phyloP scores from a whole-genome alignment of 371 early-diverging fungal genomes.

The Mycotypha africana region DNA sequence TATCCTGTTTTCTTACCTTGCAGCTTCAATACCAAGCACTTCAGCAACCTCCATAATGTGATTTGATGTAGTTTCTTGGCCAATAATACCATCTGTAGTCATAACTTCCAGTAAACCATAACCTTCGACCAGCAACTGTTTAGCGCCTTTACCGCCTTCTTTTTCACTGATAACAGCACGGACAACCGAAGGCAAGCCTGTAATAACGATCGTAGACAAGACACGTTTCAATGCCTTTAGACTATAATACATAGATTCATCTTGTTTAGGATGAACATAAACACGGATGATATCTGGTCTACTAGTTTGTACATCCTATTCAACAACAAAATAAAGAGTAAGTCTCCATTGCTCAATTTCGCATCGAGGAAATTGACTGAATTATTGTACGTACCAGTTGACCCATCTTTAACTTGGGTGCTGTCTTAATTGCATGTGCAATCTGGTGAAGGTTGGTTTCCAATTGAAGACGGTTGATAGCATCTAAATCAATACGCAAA shows the following conservation, averaged over 20 bases:
- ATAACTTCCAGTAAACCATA: conserved; percentile 91
- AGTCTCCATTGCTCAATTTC: not conserved
- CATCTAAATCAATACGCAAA: conserved; percentile 77
- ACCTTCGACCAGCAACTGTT: conserved; percentile 90
- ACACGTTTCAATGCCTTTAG: conserved; percentile 84
- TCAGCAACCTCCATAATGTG: conserved; percentile 92
- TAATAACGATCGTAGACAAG: conserved; percentile 78
- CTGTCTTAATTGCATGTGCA: conserved; percentile 69
- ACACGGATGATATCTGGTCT: conserved; percentile 73
- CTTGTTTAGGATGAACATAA: conserved; percentile 63
- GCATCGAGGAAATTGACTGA: not conserved
- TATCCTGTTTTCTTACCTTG: conserved; percentile 40
- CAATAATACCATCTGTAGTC: conserved; percentile 83
- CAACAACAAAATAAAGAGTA: no score
- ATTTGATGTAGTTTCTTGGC: conserved; percentile 81
- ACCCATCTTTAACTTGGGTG: conserved; percentile 83
- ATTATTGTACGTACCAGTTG: conserved; percentile 38
- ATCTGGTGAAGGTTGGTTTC: conserved; percentile 79
- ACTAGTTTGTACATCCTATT: conserved; percentile 68
- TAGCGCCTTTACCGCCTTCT: conserved; percentile 49
- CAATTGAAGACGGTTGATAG: conserved; percentile 73
- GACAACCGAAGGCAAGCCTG: conserved; percentile 82
- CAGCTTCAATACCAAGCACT: conserved; percentile 88
- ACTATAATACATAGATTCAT: conserved; percentile 62
- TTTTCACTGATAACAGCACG: conserved; percentile 87